Evolutionary conservation across 768 basidiomycete species (phyloP).

Genomic region (Tylopilus cervinicoccineus): DNA sequence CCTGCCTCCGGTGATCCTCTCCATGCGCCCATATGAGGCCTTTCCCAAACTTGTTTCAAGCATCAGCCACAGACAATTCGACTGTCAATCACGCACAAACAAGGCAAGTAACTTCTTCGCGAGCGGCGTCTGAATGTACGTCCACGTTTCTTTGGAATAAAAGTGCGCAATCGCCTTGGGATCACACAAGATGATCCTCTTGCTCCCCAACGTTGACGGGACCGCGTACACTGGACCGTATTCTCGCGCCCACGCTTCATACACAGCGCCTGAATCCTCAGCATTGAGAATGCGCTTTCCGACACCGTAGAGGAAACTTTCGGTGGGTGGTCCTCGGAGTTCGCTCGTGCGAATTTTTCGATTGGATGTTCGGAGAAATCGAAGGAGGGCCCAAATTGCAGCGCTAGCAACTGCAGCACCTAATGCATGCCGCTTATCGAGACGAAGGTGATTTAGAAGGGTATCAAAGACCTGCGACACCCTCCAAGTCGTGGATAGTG

Average conservation of each 20-base stretch:
- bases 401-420: not conserved
- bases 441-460: not conserved
- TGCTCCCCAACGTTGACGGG: conserved; percentile 13
- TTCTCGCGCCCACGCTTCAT: conserved; percentile 21
- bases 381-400: conserved; percentile 3
- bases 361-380: conserved; percentile 19
- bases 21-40: conserved; percentile 33
- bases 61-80: not conserved
- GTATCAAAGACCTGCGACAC: not conserved
- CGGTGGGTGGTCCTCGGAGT: conserved; percentile 17
- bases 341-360: conserved; percentile 7
- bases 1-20: conserved; percentile 44
- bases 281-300: conserved; percentile 3
- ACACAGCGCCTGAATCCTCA: conserved; percentile 2
- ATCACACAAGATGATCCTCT: conserved; percentile 31
- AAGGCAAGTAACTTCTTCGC: conserved; percentile 30
- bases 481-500: not conserved
- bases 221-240: conserved; percentile 17
- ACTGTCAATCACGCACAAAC: not conserved
- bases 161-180: conserved; percentile 33
- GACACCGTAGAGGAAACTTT: conserved; percentile 17
- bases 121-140: conserved; percentile 40
- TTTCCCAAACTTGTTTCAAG: conserved; percentile 16
- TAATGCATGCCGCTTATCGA: not conserved
- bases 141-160: conserved; percentile 16